A percentile compares a stretch with the other conserved stretches of the same genome.
These are phyloP conservation scores for Artomyces pyxidatus DNA, from an alignment of 768 basidiomycete genomes.

Conservation along the genomic window DNA sequence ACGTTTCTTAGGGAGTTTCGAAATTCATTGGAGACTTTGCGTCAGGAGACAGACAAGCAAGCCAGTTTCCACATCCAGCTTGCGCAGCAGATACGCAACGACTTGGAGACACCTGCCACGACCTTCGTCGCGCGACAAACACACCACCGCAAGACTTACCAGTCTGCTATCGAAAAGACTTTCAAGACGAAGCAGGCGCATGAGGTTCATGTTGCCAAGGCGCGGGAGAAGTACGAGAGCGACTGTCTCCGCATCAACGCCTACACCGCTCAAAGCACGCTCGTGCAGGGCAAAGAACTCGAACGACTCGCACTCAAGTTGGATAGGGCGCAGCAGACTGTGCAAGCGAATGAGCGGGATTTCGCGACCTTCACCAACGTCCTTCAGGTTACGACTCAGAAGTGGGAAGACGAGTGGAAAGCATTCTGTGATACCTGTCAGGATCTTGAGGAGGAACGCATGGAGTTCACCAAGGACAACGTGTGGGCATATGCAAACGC, in stretches of 20 bases:
- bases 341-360: slow-evolving; percentile 86
- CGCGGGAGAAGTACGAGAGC: slow-evolving; percentile 87
- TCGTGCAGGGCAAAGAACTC: slow-evolving; percentile 89
- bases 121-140: slow-evolving; percentile 59
- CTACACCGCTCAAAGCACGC: slow-evolving; percentile 82
- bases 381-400: slow-evolving; percentile 65
- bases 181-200: slow-evolving; percentile 87
- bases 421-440: slow-evolving; percentile 90
- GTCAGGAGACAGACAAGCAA: slow-evolving; percentile 79
- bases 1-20: slow-evolving; percentile 58
- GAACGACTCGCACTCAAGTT: slow-evolving; percentile 86
- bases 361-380: slow-evolving; percentile 82
- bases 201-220: slow-evolving; percentile 78
- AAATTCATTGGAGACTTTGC: slow-evolving; percentile 70
- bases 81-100: slow-evolving; percentile 64
- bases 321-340: slow-evolving; percentile 82
- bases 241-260: slow-evolving; percentile 93
- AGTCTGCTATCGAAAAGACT: slow-evolving; percentile 77
- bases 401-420: slow-evolving; percentile 96
- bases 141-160: slow-evolving; percentile 65
- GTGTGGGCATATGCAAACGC: slow-evolving; percentile 96
- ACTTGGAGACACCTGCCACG: slow-evolving; percentile 59
- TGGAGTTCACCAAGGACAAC: slow-evolving; percentile 91
- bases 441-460: slow-evolving; percentile 91
- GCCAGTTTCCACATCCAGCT: slow-evolving; percentile 65